Base-by-base conservation (phyloP, 176 grass and related monocot species). In the Luzula sylvatica region DNA sequence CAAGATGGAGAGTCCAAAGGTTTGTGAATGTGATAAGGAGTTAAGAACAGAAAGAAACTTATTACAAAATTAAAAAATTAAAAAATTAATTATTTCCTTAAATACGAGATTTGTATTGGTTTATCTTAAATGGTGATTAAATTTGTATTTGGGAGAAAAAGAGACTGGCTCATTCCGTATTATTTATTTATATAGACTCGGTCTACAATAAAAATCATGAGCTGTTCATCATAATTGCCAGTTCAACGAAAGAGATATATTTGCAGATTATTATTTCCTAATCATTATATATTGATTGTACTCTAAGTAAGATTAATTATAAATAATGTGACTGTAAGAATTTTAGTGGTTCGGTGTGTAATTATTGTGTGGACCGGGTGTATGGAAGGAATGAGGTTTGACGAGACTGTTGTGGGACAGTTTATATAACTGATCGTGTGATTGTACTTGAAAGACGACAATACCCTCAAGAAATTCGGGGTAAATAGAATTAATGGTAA, bases 1-100 rank as follows among this genome's bases (percentile, higher is more conserved):
- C 25, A 12, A 2, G 0, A 13, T 49, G 60, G 60, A 49, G 60
- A 64, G 11, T 9, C 5, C 16, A 64, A 64, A 5, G 14, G 11
- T 46, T 13, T 46, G 42, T 9, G 42, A n/a, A 35, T 17, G 19
- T 49, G 42, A 64, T n/a, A 15, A 23, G 59, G 59, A 64, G 23
- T 29, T 48, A 23, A 64, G 59, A 63, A 64, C 57, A 64, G 59
- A 23, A 64, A 64, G 41, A 64, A 28, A 64, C 39, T 64, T 28
- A 28, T n/a, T 35, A 61, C 26, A 20, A 44, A 19, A 32, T 17
- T 24, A 48, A 47, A 15, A 14, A 25, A 64, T 46, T 48, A 9
- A 26, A 35, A 47, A 13, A 50, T 61, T 41, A 26, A 23, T 61
- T 40, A 43, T 27, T 47, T 28, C 43, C 15, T 12, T 46, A 14